A percentile compares a stretch with the other conserved stretches of the same genome.
phyloP scores from a whole-genome alignment of 2,329 filamentous ascomycete species.

The Uncinocarpus reesii region DNA sequence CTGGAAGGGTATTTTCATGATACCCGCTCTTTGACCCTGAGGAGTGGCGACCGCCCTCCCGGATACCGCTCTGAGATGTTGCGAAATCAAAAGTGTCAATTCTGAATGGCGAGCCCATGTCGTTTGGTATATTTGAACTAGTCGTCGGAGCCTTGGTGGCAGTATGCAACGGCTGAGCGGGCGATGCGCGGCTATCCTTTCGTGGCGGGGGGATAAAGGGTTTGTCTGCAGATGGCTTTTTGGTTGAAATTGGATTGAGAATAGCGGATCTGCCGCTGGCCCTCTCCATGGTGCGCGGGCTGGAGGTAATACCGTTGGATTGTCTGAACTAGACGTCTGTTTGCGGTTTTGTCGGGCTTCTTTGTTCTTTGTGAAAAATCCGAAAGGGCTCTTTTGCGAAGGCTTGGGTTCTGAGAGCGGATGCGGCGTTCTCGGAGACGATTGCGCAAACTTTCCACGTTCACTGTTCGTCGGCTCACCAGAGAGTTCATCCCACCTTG shows the following conservation, averaged over 20 bases:
- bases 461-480: slow-evolving; percentile 53
- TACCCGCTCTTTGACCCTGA: not conserved
- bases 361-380: slow-evolving; percentile 27
- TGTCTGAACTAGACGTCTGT: slow-evolving; percentile 21
- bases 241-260: slow-evolving; percentile 55
- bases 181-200: slow-evolving; percentile 3
- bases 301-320: slow-evolving; percentile 38
- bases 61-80: not conserved
- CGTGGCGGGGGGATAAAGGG: slow-evolving; percentile 4
- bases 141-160: not conserved
- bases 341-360: slow-evolving; percentile 32
- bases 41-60: not conserved
- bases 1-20: not conserved
- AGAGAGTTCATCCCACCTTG: slow-evolving; percentile 55
- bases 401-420: slow-evolving; percentile 23
- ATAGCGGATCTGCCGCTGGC: slow-evolving; percentile 58
- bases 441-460: slow-evolving; percentile 47
- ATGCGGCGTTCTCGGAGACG: slow-evolving; percentile 40
- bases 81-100: slow-evolving; percentile 9
- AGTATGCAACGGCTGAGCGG: not conserved
- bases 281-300: slow-evolving; percentile 55
- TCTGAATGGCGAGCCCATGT: not conserved
- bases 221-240: slow-evolving; percentile 40
- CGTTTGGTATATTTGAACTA: not conserved
- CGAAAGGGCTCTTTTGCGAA: slow-evolving; percentile 23